These are phyloP conservation scores for Coffea humblotiana DNA, from an alignment of 305 asterid genomes.

Conservation along the genomic window DNA sequence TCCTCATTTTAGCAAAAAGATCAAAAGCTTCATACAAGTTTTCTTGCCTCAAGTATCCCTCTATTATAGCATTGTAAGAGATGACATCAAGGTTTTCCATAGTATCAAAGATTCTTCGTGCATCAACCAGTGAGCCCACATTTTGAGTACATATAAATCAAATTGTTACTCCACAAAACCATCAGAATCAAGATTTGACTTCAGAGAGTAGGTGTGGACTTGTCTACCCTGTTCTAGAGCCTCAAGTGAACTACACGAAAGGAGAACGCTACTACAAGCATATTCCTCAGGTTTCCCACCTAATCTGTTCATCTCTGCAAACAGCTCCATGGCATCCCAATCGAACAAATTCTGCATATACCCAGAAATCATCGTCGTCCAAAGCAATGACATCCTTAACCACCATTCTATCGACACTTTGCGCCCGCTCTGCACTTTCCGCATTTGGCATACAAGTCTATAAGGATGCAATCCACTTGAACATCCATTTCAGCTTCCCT, in stretches of 20 bases:
- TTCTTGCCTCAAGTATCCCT: constrained; percentile 36
- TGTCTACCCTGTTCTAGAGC: constrained; percentile 40
- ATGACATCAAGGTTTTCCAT: constrained; percentile 17
- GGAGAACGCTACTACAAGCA: constrained; percentile 45
- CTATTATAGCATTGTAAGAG: constrained; percentile 43
- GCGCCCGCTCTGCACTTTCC: constrained; percentile 29
- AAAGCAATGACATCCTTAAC: constrained; percentile 35
- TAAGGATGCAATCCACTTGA: constrained; percentile 26
- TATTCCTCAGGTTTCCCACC: constrained; percentile 36
- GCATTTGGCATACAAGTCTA: constrained; percentile 46
- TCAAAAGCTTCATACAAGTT: constrained; percentile 28
- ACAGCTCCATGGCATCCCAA: constrained; percentile 35
- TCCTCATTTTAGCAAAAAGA: constrained; percentile 44
- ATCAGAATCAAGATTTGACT: constrained; percentile 37
- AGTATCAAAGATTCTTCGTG: constrained; percentile 29
- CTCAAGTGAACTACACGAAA: constrained; percentile 43
- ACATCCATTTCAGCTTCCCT: constrained; percentile 29
- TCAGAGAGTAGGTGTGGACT: constrained; percentile 41
- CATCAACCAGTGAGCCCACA: constrained; percentile 37
- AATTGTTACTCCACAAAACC: constrained; percentile 38
- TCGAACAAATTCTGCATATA: constrained; percentile 36
- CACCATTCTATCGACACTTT: constrained; percentile 25
- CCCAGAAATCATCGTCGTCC: constrained; percentile 44
- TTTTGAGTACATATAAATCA: constrained; percentile 48
- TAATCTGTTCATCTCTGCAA: constrained; percentile 31